Conservation (phyloP, 257 asterid genomes). For the Perilla frutescens region DNA sequence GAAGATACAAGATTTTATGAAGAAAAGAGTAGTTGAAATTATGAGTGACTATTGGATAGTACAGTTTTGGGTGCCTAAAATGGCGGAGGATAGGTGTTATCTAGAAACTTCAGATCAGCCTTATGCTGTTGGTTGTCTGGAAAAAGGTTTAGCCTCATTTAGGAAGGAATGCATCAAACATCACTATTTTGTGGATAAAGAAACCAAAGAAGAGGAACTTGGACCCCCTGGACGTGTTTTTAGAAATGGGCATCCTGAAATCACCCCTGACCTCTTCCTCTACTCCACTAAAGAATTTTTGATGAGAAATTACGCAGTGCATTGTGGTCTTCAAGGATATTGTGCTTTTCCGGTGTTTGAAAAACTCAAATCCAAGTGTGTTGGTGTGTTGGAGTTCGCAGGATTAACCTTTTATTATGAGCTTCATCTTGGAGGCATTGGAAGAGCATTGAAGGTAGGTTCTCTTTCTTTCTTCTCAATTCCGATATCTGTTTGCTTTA, state of each 20-base stretch:
- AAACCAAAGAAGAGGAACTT: not conserved
- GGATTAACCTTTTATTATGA: not conserved
- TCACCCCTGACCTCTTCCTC: no score
- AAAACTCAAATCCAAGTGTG: not conserved
- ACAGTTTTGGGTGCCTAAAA: not conserved
- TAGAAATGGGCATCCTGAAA: no score
- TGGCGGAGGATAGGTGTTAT: not conserved
- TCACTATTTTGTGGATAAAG: not conserved
- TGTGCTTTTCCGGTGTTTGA: not conserved
- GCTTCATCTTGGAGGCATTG: not conserved
- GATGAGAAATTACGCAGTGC: not conserved
- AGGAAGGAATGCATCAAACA: constrained; percentile 9
- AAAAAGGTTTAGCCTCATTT: constrained; percentile 12
- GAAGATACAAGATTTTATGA: not conserved
- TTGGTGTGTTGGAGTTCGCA: not conserved
- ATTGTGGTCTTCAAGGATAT: not conserved
- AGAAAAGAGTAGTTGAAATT: not conserved
- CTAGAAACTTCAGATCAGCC: constrained; percentile 27
- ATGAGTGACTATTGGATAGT: not conserved
- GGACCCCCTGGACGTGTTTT: no score
- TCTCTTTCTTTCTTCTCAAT: not conserved
- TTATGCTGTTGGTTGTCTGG: constrained; percentile 28
- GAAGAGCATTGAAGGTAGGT: not conserved
- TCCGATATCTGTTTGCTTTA: not conserved
- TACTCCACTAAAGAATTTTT: not conserved